Evolutionary conservation across 2,329 filamentous ascomycete genomes (phyloP).

Genomic region (Dothistroma septosporum): DNA sequence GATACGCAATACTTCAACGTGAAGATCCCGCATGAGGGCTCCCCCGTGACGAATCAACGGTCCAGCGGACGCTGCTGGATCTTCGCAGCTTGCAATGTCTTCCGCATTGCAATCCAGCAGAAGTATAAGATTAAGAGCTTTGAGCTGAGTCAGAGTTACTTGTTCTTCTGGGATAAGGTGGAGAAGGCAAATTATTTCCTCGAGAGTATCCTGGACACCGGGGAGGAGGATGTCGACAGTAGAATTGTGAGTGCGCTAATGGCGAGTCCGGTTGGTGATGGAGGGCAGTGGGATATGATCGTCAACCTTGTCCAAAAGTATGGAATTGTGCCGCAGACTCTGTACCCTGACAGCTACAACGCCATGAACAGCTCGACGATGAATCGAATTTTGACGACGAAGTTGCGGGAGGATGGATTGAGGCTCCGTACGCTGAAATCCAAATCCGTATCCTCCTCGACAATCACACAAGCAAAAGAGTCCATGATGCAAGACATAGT

Average conservation of each 20-base stretch:
- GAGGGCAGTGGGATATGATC: conserved; percentile 95
- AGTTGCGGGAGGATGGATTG: conserved; percentile 82
- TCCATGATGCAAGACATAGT: conserved; percentile 77
- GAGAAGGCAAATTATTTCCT: conserved; percentile 90
- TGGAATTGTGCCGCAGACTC: conserved; percentile 70
- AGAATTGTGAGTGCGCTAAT: conserved; percentile 69
- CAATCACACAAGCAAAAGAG: conserved; percentile 56
- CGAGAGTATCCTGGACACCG: conserved; percentile 75
- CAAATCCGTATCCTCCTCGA: conserved; percentile 34
- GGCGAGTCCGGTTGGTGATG: conserved; percentile 66
- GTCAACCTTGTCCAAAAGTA: conserved; percentile 83
- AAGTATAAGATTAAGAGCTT: conserved; percentile 73
- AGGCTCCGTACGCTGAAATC: conserved; percentile 58
- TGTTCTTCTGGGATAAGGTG: conserved; percentile 93
- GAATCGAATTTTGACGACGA: conserved; percentile 72
- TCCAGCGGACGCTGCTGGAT: conserved; percentile 84
- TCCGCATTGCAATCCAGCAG: conserved; percentile 83
- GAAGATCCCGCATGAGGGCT: conserved; percentile 75
- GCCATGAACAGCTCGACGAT: conserved; percentile 66
- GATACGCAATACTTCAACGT: conserved; percentile 81
- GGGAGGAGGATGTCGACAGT: conserved; percentile 64
- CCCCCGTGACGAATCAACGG: conserved; percentile 72
- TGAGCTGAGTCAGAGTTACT: conserved; percentile 80
- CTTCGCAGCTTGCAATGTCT: conserved; percentile 87
- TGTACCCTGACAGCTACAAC: conserved; percentile 81